These are phyloP conservation scores for Populus davidiana DNA, from an alignment of 345 rosid genomes.

Conservation along the genomic window DNA sequence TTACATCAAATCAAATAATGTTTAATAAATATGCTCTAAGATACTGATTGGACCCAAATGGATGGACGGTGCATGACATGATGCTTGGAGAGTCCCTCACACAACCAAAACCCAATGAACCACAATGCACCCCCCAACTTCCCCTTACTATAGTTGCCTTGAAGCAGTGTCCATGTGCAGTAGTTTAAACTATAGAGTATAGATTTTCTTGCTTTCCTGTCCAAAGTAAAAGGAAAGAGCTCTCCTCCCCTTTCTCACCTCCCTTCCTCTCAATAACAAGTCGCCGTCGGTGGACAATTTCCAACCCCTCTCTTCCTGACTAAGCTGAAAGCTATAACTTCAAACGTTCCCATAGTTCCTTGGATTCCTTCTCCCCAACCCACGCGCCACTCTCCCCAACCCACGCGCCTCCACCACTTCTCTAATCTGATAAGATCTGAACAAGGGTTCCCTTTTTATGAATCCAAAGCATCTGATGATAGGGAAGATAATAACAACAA, in stretches of 20 bases:
- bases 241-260: not conserved
- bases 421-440: slow-evolving; percentile 13
- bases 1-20: too few relatives aligned
- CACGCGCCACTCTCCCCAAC: slow-evolving; percentile 5
- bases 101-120: too few relatives aligned
- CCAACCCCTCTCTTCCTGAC: not conserved
- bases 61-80: too few relatives aligned
- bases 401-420: slow-evolving; percentile 2
- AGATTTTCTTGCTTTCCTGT: slow-evolving; percentile 6
- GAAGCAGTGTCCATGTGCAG: too few relatives aligned
- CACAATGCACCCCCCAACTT: too few relatives aligned
- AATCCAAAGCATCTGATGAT: slow-evolving; percentile 38
- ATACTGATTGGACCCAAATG: too few relatives aligned
- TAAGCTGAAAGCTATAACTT: not conserved
- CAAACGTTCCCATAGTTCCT: not conserved
- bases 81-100: too few relatives aligned
- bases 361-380: not conserved
- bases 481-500: slow-evolving; percentile 17
- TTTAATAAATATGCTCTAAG: too few relatives aligned
- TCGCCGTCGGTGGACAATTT: slow-evolving; percentile 8
- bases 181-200: not conserved
- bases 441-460: slow-evolving; percentile 24
- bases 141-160: too few relatives aligned
- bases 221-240: not conserved
- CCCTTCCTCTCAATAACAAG: not conserved